Base-by-base conservation (phyloP, 352 stramenopile species). In the Phytophthora pinifolia region DNA sequence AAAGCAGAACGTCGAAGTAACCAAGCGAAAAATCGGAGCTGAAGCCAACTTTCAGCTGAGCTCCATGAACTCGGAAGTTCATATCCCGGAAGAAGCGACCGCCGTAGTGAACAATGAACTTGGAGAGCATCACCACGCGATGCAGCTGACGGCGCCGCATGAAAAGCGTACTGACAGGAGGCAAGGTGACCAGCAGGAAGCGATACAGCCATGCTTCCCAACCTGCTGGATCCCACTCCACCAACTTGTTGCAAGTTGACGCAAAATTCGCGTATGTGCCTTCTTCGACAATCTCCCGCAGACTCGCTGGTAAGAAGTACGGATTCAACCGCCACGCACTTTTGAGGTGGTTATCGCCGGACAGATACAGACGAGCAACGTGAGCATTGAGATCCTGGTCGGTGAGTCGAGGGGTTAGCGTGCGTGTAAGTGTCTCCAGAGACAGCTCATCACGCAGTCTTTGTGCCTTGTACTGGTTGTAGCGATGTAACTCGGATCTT, bases 1-100 rank as follows among this genome's bases (percentile, higher is more conserved):
- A 72, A 32, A 88, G 79, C 6, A 94, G 53, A 9, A 94, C 74
- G 31, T 94, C 85, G 9, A 94, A 67, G 39, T 93, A 94, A 43
- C 75, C 79, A 22, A 93, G 74, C 6, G 81, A 92, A 57, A 93
- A 92, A 59, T 94, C 85, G 12, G 82, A 56, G 38, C 83, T 94
- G 67, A 92, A 93, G 8, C 85, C 85, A 47, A 94, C 65, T 45
- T 93, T 92, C 14, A 92, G 66, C 46, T 87, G 72, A 29, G 77
- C 84, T 14, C 81, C 78, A 51, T 91, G 80, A 15, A 84, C 75
- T 13, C 83, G 80, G 51, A 92, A 87, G 47, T 87, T 88, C 37
- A 92, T 76, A 50, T 92, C 83, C 31, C 85, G 82, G 33, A 91
- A 90, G 46, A 94, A 92, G 14, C 85, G 74, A 6, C 74, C 76